Base-by-base conservation (phyloP, 306 rosid species). In the Vicia sativa region DNA sequence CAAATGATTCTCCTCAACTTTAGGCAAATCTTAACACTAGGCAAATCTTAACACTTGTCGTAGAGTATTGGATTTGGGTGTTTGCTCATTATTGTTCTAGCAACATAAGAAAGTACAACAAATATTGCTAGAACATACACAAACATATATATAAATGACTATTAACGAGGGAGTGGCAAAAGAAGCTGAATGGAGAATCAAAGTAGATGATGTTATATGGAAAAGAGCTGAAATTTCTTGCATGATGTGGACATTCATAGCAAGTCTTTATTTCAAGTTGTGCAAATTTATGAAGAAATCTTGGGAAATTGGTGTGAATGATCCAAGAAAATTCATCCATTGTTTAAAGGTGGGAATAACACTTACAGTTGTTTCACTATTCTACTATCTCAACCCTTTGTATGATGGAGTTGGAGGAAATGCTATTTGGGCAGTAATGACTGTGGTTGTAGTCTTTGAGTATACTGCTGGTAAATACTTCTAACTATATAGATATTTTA, bases 371-470 rank as follows among this genome's bases (percentile, higher is more conserved):
- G 99, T 93, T 34, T 90, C 97, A 0, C 39, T 88, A 29, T 79
- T 85, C 74, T 93, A 93, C 80, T 93, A 85, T 43, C 21, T 85
- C 78, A 90, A 89, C 59, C 95, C 99, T 77, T 65, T 93, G 69
- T 78, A 91, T 35, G 78, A 86, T 26, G 87, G 93, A 14, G 81
- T 87, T 77, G 96, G 97, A 60, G 87, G 88, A 62, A 88, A 75
- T 80, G 82, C 93, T 54, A 91, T 88, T 86, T 91, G 97, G 97
- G 89, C 88, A 1, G 71, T 91, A 19, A 81, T 91, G 93, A 91
- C 96, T 4, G 95, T 91, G 14, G 80, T 91, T 37, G 91, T 91
- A 31, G 91, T 84, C 7, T 87, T 86, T 64, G 97, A 91, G 48
- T 64, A 75, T 75, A 78, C 78, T 0, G 91, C 89, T 0, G 97